Evolutionary conservation across 208 protist genomes (phyloP).

Genomic region (Crithidia thermophila): DNA sequence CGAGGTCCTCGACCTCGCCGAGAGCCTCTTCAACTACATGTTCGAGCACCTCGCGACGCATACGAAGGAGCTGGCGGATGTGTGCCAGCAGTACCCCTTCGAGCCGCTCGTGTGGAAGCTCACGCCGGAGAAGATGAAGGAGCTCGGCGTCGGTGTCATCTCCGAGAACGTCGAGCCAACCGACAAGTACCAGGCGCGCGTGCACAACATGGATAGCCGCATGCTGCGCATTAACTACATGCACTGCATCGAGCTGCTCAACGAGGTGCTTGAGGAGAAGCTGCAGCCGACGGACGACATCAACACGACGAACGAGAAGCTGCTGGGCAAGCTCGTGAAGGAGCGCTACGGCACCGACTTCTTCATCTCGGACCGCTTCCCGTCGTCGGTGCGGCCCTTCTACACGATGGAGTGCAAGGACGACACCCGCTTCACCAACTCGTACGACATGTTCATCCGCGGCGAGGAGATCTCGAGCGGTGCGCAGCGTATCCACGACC

Average conservation of each 20-base stretch:
- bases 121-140: constrained; percentile 74
- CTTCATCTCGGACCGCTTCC: constrained; percentile 99
- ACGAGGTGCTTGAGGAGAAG: constrained; percentile 84
- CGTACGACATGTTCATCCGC: constrained; percentile 99
- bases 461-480: constrained; percentile 99
- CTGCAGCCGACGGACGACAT: constrained; percentile 90
- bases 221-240: constrained; percentile 93
- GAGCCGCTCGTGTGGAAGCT: constrained; percentile 90
- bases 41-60: constrained; percentile 91
- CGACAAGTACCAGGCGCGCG: constrained; percentile 79
- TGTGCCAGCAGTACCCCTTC: constrained; percentile 94
- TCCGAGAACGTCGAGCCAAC: constrained; percentile 64
- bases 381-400: constrained; percentile 97
- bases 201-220: constrained; percentile 76
- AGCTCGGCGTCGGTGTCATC: constrained; percentile 88
- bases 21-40: constrained; percentile 97
- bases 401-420: constrained; percentile 99
- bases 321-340: constrained; percentile 97
- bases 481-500: constrained; percentile 99
- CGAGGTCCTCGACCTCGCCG: constrained; percentile 97
- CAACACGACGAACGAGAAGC: constrained; percentile 96
- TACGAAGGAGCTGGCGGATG: constrained; percentile 83
- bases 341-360: constrained; percentile 99
- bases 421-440: constrained; percentile 92
- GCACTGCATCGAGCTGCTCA: constrained; percentile 95